A percentile compares a stretch with the other conserved stretches of the same genome.
These are phyloP conservation scores for Pseudogymnoascus sp. DNA, from an alignment of 2,329 filamentous ascomycete species.

Conservation along the genomic window DNA sequence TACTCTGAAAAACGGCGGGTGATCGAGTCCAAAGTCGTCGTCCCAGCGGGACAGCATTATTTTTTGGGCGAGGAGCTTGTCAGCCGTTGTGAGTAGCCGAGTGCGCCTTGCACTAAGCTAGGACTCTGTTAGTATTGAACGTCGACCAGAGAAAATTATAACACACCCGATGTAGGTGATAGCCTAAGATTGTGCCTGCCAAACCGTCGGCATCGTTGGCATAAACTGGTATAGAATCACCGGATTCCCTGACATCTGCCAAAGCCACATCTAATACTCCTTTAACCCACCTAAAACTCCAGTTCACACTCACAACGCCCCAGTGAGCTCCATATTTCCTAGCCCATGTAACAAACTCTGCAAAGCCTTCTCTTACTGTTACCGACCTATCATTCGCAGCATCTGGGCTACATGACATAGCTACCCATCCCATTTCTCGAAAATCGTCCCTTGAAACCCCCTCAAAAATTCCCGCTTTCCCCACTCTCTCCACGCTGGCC, in stretches of 20 bases:
- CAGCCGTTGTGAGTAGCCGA: constrained; percentile 18
- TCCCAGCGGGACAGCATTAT: constrained; percentile 12
- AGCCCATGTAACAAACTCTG: neutral
- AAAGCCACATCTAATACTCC: constrained; percentile 15
- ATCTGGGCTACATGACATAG: constrained; percentile 11
- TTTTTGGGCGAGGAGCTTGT: constrained; percentile 21
- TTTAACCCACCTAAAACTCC: constrained; percentile 18
- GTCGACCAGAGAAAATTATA: constrained; percentile 14
- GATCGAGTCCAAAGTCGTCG: neutral
- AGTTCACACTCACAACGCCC: constrained; percentile 14
- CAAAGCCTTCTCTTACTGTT: neutral
- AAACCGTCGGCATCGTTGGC: neutral
- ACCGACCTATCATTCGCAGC: neutral
- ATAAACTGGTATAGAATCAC: neutral
- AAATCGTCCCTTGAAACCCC: constrained; percentile 17
- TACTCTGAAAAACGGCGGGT: constrained; percentile 9
- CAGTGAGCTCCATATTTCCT: neutral
- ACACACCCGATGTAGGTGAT: neutral
- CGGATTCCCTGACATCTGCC: neutral
- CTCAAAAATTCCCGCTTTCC: constrained; percentile 21
- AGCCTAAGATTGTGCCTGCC: neutral
- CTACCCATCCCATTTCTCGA: constrained; percentile 16
- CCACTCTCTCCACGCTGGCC: constrained; percentile 22
- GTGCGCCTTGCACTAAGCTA: too few relatives aligned
- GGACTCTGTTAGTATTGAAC: constrained; percentile 15